Evolutionary conservation across 106 monocot genomes (phyloP).

Genomic region (Chionographis japonica): DNA sequence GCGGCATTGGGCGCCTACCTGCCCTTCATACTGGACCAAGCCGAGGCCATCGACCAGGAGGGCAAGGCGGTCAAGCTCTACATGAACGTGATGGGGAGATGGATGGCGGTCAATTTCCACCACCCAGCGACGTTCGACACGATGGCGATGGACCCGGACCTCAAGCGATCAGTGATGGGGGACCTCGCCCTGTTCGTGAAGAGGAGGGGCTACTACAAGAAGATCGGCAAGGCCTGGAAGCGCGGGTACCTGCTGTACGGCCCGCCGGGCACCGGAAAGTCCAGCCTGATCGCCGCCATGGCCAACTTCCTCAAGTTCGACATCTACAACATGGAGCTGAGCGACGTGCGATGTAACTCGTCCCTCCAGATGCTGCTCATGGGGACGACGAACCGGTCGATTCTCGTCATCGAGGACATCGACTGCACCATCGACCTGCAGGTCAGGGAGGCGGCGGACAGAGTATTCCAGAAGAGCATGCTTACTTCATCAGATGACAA

Average conservation of each 20-base stretch:
- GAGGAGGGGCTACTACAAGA: slow-evolving; percentile 30
- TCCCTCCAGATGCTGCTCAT: slow-evolving; percentile 19
- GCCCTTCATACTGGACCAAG: slow-evolving; percentile 12
- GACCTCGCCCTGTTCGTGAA: slow-evolving; percentile 30
- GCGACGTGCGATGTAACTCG: slow-evolving; percentile 22
- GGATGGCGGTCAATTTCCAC: slow-evolving; percentile 18
- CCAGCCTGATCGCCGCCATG: slow-evolving; percentile 39
- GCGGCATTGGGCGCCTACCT: slow-evolving; percentile 13
- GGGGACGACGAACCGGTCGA: slow-evolving; percentile 27
- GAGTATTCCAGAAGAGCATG: slow-evolving; percentile 1
- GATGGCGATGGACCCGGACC: slow-evolving; percentile 22
- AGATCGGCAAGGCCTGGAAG: slow-evolving; percentile 39
- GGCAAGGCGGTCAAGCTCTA: slow-evolving; percentile 12
- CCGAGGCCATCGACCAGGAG: slow-evolving; percentile 1
- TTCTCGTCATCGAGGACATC: slow-evolving; percentile 44
- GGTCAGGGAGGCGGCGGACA: background rate
- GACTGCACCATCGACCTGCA: slow-evolving; percentile 34
- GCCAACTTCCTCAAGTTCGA: slow-evolving; percentile 43
- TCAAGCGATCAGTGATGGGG: slow-evolving; percentile 27
- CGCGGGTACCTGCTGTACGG: slow-evolving; percentile 39
- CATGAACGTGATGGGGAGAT: slow-evolving; percentile 14
- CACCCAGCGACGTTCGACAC: slow-evolving; percentile 43
- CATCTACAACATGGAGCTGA: slow-evolving; percentile 37
- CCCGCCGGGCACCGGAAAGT: slow-evolving; percentile 44
- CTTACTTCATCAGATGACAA: background rate